phyloP scores from a whole-genome alignment of 371 early-diverging fungal genomes.

The Batkoa obscura region DNA sequence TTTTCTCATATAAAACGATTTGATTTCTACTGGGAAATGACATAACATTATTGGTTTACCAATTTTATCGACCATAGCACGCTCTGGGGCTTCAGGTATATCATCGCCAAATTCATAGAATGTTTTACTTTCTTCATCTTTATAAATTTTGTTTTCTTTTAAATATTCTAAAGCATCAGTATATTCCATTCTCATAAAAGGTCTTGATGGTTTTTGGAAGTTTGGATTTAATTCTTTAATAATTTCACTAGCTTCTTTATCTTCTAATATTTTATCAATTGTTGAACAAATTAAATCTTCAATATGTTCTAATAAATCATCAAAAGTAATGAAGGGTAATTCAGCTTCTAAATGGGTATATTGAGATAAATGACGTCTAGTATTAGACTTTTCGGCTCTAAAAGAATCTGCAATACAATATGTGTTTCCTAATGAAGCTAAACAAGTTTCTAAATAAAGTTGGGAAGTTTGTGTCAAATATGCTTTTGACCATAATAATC shows the following conservation, averaged over 20 bases:
- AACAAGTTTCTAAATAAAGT: constrained; percentile 96
- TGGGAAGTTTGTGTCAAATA: constrained; percentile 99
- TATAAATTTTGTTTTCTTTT: constrained; percentile 73
- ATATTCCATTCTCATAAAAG: constrained; percentile 96
- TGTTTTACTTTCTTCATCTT: constrained; percentile 56
- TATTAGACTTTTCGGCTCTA: constrained; percentile 99
- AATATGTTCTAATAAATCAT: constrained; percentile 73
- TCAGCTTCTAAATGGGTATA: constrained; percentile 98
- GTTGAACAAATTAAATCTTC: constrained; percentile 86
- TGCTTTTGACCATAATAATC: constrained; percentile 97
- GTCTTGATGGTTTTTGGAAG: constrained; percentile 65
- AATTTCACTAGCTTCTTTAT: constrained; percentile 53
- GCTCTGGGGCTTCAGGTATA: constrained; percentile 98
- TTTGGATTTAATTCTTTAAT: constrained; percentile 83
- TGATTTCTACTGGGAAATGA: constrained; percentile 96
- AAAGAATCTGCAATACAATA: constrained; percentile 97
- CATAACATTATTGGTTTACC: constrained; percentile 92
- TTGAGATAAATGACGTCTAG: constrained; percentile 98
- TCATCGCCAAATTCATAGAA: constrained; percentile 95
- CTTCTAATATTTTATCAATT: constrained; percentile 59
- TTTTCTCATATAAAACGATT: constrained; percentile 99
- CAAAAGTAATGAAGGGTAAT: constrained; percentile 85
- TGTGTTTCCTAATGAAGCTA: constrained; percentile 91
- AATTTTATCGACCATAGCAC: constrained; percentile 93
- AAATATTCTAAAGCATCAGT: constrained; percentile 94